Percentiles rank a stretch among this genome's conserved stretches.
Conservation (phyloP, 1,139 yeast species). For the Saccharomycopsis hybrid region DNA sequence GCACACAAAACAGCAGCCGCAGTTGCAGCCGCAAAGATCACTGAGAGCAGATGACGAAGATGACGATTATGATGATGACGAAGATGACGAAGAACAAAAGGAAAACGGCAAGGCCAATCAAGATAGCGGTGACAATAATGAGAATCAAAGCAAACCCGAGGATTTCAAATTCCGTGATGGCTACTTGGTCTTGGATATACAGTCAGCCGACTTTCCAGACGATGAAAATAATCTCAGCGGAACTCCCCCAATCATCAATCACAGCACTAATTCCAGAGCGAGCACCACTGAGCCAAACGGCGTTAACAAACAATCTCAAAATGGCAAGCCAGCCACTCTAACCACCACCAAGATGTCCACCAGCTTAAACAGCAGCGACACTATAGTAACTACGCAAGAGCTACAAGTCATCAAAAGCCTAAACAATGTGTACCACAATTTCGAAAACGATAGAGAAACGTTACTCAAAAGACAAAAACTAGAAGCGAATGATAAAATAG, state of each 20-base stretch:
- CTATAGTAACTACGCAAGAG: slow-evolving; percentile 23
- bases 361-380: slow-evolving; percentile 17
- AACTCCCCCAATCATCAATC: neutral
- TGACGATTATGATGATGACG: slow-evolving; percentile 27
- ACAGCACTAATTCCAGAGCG: neutral
- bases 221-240: neutral
- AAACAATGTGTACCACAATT: slow-evolving; percentile 68
- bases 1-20: neutral
- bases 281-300: slow-evolving; percentile 23
- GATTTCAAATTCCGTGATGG: neutral
- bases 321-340: slow-evolving; percentile 23
- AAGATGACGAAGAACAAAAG: slow-evolving; percentile 23
- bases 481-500: slow-evolving; percentile 71
- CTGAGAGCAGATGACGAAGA: slow-evolving; percentile 27
- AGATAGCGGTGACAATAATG: slow-evolving; percentile 1
- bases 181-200: slow-evolving; percentile 1
- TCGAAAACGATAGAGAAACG: slow-evolving; percentile 79
- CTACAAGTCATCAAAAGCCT: slow-evolving; percentile 38
- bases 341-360: slow-evolving; percentile 20
- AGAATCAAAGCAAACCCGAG: neutral
- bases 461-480: slow-evolving; percentile 68
- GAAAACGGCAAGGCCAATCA: slow-evolving; percentile 15
- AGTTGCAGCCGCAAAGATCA: slow-evolving; percentile 9
- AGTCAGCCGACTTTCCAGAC: neutral
- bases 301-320: slow-evolving; percentile 24